Percentiles rank a stretch among this genome's conserved stretches.
Conservation (phyloP, 2,329 filamentous ascomycete genomes). For the Ramularia endophylla region DNA sequence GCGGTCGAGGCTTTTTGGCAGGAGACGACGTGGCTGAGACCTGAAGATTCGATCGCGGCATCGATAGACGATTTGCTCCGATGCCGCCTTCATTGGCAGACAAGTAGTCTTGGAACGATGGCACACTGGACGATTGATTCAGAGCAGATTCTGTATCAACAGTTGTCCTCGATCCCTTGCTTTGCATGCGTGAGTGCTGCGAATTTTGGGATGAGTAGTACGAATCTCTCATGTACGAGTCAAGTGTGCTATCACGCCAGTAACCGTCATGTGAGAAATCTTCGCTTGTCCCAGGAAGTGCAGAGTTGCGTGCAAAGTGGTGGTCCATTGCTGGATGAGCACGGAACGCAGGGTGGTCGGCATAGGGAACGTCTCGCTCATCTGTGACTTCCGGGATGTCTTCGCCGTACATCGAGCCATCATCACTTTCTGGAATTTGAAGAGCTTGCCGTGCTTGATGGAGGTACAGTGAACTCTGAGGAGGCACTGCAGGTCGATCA, state of each 20-base stretch:
- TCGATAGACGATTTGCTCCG: slow-evolving; percentile 7
- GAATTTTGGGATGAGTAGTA: slow-evolving; percentile 6
- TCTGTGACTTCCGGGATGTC: slow-evolving; percentile 15
- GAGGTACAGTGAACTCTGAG: slow-evolving; percentile 16
- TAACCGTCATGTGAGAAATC: slow-evolving; percentile 11
- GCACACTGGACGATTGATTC: too few relatives aligned
- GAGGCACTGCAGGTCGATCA: background rate
- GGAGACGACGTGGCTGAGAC: background rate
- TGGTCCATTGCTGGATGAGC: slow-evolving; percentile 22
- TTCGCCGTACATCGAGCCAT: slow-evolving; percentile 35
- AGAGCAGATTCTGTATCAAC: background rate
- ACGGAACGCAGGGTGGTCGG: slow-evolving; percentile 27
- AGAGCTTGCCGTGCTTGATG: slow-evolving; percentile 18
- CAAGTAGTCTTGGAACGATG: slow-evolving; percentile 3
- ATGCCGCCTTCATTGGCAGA: slow-evolving; percentile 1
- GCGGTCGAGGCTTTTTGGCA: slow-evolving; percentile 2
- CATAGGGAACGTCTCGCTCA: slow-evolving; percentile 23
- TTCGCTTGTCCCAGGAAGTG: slow-evolving; percentile 1
- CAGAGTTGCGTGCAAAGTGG: slow-evolving; percentile 12
- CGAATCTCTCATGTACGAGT: slow-evolving; percentile 19
- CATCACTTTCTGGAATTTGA: slow-evolving; percentile 11
- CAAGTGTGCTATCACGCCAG: slow-evolving; percentile 22
- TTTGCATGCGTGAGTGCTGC: background rate
- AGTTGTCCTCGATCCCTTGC: background rate
- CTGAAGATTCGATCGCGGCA: background rate